Evolutionary conservation across 495 filamentous ascomycete genomes (phyloP).

Genomic region (Penicillium taxi): DNA sequence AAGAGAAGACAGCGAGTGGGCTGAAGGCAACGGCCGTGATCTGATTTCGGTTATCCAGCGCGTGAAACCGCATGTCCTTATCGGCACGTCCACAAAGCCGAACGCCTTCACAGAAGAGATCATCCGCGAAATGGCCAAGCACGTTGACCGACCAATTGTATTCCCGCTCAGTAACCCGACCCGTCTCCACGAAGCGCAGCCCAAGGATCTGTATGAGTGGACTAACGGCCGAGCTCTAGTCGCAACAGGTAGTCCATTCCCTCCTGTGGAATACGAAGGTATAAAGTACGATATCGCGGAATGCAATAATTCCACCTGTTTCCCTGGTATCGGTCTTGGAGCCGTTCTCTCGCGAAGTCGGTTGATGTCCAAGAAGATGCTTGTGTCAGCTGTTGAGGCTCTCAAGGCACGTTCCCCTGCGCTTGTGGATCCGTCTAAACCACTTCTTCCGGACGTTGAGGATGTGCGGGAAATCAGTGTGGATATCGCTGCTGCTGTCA

Average conservation of each 20-base stretch:
- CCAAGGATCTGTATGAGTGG: slow-evolving; percentile 71
- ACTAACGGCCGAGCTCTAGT: slow-evolving; percentile 72
- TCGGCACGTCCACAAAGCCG: slow-evolving; percentile 78
- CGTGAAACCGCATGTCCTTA: slow-evolving; percentile 71
- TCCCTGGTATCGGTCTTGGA: slow-evolving; percentile 80
- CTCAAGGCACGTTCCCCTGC: slow-evolving; percentile 65
- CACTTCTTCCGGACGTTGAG: slow-evolving; percentile 68
- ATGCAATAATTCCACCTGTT: slow-evolving; percentile 86
- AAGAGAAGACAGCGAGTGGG: slow-evolving; percentile 57
- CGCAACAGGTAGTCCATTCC: slow-evolving; percentile 79
- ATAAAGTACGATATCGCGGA: slow-evolving; percentile 63
- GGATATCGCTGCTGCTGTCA: slow-evolving; percentile 71
- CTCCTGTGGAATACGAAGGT: slow-evolving; percentile 62
- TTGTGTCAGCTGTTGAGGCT: slow-evolving; percentile 69
- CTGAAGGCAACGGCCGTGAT: slow-evolving; percentile 42
- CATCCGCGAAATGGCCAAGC: slow-evolving; percentile 69
- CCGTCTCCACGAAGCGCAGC: slow-evolving; percentile 71
- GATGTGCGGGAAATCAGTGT: slow-evolving; percentile 70
- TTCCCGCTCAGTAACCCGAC: slow-evolving; percentile 86
- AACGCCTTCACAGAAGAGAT: slow-evolving; percentile 70
- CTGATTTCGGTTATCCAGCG: slow-evolving; percentile 60
- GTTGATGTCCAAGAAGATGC: slow-evolving; percentile 66
- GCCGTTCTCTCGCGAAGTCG: slow-evolving; percentile 58
- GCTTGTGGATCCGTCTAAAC: slow-evolving; percentile 45
- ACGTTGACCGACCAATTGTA: slow-evolving; percentile 69